Evolutionary conservation across 176 grass and related monocot genomes (phyloP).

Genomic region (Panicum miliaceum): DNA sequence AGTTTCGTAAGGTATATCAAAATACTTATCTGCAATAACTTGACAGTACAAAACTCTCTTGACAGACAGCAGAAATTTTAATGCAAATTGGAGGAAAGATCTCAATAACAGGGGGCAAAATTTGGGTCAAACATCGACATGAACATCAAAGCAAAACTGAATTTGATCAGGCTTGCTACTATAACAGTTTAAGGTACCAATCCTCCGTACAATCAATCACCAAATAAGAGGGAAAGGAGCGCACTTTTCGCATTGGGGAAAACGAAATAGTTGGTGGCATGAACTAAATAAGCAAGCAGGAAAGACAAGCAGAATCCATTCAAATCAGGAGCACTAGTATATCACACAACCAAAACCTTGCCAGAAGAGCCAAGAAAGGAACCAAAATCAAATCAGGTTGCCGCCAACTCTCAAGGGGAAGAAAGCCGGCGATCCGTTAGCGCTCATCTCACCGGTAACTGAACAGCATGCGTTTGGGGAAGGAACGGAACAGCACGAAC

Average conservation of each 20-base stretch:
- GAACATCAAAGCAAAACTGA: not conserved
- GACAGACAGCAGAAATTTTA: not conserved
- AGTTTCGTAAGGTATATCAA: not conserved
- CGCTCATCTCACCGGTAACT: not conserved
- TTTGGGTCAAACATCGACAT: not conserved
- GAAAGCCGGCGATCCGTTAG: slow-evolving; percentile 2
- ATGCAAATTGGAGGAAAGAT: not conserved
- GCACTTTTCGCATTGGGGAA: not conserved
- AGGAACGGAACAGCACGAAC: not conserved
- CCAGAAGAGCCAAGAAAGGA: slow-evolving; percentile 26
- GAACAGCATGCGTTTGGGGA: not conserved
- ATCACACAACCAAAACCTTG: slow-evolving; percentile 12
- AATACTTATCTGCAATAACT: not conserved
- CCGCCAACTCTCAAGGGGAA: slow-evolving; percentile 7
- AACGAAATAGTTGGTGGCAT: not conserved
- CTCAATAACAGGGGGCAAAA: not conserved
- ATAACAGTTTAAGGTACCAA: not conserved
- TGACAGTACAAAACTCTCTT: not conserved
- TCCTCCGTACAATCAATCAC: not conserved
- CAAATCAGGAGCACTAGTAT: not conserved
- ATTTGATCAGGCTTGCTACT: not conserved
- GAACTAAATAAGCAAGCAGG: not conserved
- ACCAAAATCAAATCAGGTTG: slow-evolving; percentile 2
- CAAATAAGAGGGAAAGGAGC: not conserved
- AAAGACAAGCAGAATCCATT: not conserved